phyloP scores from a whole-genome alignment of 768 basidiomycete species.

The Amanita phalloides region DNA sequence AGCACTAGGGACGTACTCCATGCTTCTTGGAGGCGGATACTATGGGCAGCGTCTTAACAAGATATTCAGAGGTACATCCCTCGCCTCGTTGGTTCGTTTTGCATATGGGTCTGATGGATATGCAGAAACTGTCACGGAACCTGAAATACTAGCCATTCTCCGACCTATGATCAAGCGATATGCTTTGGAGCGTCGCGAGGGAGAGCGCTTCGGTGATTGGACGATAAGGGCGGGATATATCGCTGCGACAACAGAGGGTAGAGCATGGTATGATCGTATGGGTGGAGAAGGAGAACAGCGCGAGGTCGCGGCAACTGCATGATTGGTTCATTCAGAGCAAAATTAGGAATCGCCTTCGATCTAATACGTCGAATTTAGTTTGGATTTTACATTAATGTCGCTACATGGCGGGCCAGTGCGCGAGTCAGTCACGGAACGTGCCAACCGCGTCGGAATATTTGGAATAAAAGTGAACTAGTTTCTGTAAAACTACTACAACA shows the following conservation, averaged over 20 bases:
- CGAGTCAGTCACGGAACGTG: too few species aligned
- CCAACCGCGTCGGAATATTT: too few species aligned
- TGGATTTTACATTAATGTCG: too few species aligned
- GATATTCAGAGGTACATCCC: conserved; percentile 68
- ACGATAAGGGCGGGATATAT: conserved; percentile 67
- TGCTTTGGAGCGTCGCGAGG: conserved; percentile 75
- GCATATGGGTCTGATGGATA: background rate
- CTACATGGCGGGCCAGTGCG: too few species aligned
- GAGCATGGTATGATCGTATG: conserved; percentile 73
- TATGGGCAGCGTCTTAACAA: conserved; percentile 93
- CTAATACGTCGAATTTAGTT: too few species aligned
- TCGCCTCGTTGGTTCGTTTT: background rate
- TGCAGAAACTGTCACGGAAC: conserved; percentile 1
- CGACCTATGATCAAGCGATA: conserved; percentile 90
- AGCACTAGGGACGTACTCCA: conserved; percentile 83
- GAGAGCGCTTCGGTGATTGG: conserved; percentile 94
- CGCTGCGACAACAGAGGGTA: too few species aligned
- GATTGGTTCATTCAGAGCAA: background rate
- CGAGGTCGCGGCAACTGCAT: background rate
- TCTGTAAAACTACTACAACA: too few species aligned
- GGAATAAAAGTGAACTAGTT: too few species aligned
- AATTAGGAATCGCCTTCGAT: too few species aligned
- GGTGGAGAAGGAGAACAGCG: background rate
- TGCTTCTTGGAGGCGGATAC: conserved; percentile 95
- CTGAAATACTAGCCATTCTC: background rate